phyloP scores from a whole-genome alignment of 2,329 filamentous ascomycete species.

The Lachnellula cervina region DNA sequence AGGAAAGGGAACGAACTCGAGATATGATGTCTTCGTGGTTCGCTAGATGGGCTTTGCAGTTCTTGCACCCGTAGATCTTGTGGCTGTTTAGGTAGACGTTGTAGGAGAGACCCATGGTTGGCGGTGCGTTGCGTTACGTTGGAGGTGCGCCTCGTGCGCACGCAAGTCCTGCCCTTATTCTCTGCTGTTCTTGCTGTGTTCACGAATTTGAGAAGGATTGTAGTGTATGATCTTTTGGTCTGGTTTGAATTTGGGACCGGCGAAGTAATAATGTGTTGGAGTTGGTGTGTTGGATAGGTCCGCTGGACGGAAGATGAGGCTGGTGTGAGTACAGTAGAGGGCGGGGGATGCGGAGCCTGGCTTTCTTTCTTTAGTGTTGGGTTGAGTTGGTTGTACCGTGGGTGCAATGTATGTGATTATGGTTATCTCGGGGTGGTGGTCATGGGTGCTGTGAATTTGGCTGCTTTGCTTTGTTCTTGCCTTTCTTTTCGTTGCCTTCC shows the following conservation, averaged over 20 bases:
- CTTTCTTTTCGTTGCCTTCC: too few species aligned
- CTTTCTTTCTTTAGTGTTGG: not conserved
- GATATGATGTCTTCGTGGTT: conserved; percentile 97
- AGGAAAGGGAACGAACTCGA: conserved; percentile 55
- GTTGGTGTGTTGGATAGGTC: not conserved
- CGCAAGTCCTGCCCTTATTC: not conserved
- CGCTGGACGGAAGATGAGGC: not conserved
- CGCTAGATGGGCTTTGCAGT: conserved; percentile 91
- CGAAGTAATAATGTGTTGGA: not conserved
- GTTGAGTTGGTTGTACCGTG: not conserved
- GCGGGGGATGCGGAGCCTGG: not conserved
- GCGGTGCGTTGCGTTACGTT: not conserved
- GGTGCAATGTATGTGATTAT: not conserved
- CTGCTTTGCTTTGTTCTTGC: not conserved
- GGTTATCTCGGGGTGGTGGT: not conserved
- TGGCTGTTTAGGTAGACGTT: conserved; percentile 83
- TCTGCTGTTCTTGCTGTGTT: not conserved
- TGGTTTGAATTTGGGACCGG: not conserved
- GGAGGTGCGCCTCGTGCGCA: not conserved
- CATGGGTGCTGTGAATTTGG: not conserved
- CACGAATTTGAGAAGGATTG: not conserved
- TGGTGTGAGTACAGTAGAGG: not conserved
- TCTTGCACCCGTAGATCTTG: conserved; percentile 89
- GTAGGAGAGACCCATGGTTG: conserved; percentile 79
- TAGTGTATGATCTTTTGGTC: not conserved